Evolutionary conservation across 768 basidiomycete species (phyloP).

Genomic region (Serendipita sp.): DNA sequence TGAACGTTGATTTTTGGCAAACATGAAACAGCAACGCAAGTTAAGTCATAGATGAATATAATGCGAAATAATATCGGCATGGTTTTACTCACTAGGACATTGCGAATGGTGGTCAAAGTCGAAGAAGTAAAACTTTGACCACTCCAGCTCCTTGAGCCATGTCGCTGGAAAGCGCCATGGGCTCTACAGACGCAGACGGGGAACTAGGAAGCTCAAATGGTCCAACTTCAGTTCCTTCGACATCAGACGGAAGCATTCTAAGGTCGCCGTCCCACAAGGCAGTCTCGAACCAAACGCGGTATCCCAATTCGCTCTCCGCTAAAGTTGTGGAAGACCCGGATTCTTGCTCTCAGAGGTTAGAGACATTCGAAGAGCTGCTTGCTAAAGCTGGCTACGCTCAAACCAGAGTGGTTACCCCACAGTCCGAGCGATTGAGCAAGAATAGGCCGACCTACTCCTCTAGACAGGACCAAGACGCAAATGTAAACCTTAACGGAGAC

Average conservation of each 20-base stretch:
- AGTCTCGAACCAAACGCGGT: background rate
- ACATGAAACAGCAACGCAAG: background rate
- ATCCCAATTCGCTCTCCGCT: background rate
- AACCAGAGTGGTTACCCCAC: background rate
- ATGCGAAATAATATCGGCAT: background rate
- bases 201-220: background rate
- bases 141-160: background rate
- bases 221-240: background rate
- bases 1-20: slow-evolving; percentile 18
- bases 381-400: background rate
- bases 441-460: background rate
- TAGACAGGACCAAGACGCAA: background rate
- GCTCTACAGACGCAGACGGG: background rate
- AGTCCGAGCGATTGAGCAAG: background rate
- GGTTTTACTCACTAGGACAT: slow-evolving; percentile 3
- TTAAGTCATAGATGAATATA: background rate
- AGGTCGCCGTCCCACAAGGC: background rate
- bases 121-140: background rate
- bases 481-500: background rate
- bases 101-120: background rate
- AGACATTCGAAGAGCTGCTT: slow-evolving; percentile 3
- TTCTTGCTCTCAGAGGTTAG: background rate
- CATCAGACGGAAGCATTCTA: background rate
- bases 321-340: background rate
- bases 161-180: slow-evolving; percentile 2